A percentile compares a stretch with the other conserved stretches of the same genome.
These are phyloP conservation scores for Hemerocallis citrina DNA, from an alignment of 106 monocot species.

Conservation along the genomic window DNA sequence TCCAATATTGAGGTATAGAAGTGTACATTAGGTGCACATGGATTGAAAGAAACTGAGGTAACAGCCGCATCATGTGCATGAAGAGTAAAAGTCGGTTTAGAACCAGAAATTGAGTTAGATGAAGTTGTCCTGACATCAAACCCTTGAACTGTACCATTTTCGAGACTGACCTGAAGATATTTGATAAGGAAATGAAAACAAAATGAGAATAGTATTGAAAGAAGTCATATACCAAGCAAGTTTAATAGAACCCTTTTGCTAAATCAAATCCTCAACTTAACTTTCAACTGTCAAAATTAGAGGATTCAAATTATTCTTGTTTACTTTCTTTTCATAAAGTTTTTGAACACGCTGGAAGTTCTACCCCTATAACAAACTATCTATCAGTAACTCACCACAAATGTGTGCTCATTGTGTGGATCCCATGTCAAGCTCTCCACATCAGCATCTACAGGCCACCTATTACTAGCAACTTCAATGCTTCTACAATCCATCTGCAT, in stretches of 20 bases:
- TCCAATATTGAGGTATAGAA: background rate
- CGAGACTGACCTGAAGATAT: conserved; percentile 84
- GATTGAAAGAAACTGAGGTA: conserved; percentile 60
- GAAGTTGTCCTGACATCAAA: conserved; percentile 61
- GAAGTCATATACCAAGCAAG: too few relatives aligned
- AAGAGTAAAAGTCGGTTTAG: conserved; percentile 54
- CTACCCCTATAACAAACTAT: too few relatives aligned
- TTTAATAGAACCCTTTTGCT: too few relatives aligned
- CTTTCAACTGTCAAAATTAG: too few relatives aligned
- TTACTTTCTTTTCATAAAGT: too few relatives aligned
- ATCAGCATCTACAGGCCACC: conserved; percentile 59
- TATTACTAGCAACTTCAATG: conserved; percentile 20
- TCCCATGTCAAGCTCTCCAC: conserved; percentile 95
- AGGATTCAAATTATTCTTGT: too few relatives aligned
- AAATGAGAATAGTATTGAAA: too few relatives aligned
- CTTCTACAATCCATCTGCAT: conserved; percentile 73
- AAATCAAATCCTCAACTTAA: too few relatives aligned
- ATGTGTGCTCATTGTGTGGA: conserved; percentile 66
- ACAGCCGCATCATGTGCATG: conserved; percentile 90
- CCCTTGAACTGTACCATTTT: conserved; percentile 85
- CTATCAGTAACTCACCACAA: conserved; percentile 72
- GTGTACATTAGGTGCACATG: conserved; percentile 53
- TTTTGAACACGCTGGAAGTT: too few relatives aligned
- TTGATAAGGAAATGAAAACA: too few relatives aligned
- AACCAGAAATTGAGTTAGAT: conserved; percentile 30